Base-by-base conservation (phyloP, 805 yeast species). In the Saccharomycopsis sp. region DNA sequence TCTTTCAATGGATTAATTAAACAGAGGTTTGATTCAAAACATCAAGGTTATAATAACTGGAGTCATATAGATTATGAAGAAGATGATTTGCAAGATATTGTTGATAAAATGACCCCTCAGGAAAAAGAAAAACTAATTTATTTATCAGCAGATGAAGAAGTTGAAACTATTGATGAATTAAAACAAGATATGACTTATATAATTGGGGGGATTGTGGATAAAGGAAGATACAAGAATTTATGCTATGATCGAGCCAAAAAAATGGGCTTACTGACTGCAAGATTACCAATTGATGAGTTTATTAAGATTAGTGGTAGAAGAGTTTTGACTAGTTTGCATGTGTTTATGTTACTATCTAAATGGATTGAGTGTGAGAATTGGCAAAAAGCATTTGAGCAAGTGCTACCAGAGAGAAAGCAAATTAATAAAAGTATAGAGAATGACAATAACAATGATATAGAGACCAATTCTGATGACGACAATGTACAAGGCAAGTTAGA, bases 131-230 rank as follows among this genome's bases (percentile, higher is more conserved):
- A 37, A 54, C 65, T 33, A 5, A 72, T 86, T 0, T 90, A 93
- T 56, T 64, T 90, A 29, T 81, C 95, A 0, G 94, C 97, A 0
- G 98, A 90, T 56, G 81, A 96, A 0, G 84, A 80, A 6, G 83
- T 81, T 5, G 75, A 69, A 19, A 41, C 20, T 11, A 56, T 93
- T 28, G 76, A 72, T 8, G 74, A 68, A 21, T 66, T 90, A 43
- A 78, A 81, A 50, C 75, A 78, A 4, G 85, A 81, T 2, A 68
- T 71, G 59, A 85, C 94, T 0, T 90, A 90, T 54, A 77, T 90
- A 35, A 79, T 90, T 40, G 98, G 98, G 7, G 98, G 97, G 0
- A 90, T 90, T 45, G 97, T 90, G 2, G 98, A 90, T 61, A 90
- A 90, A 61, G 94, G 94, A 48, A 74, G 97, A 54, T 81, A 88